Evolutionary conservation across 805 yeast genomes (phyloP), one percentile per base, ranked within the genome.

Genomic region (Kodamaea nitidulidarum): DNA sequence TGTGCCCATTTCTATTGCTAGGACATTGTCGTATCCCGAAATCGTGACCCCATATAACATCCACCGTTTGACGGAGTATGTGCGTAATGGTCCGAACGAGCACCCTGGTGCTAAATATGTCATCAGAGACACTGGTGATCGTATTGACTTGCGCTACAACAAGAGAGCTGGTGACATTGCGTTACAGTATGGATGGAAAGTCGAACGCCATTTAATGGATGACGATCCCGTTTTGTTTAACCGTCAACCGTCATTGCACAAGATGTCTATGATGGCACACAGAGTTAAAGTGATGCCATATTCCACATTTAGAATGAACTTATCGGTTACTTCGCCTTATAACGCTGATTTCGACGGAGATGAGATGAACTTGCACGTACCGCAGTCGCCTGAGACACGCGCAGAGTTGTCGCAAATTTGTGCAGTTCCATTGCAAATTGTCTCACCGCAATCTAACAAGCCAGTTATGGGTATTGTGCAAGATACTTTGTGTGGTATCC

Each of bases 321-420:
- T 93, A 60, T 93, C 98, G 17, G 98, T 93, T 33, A 93, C 98
- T 0, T 88, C 98, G 14, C 99, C 99, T n/a, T 93, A 93, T 66
- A 93, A 93, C 69, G 99, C 99, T 33, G 99, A 93, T 83, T 93
- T 93, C 73, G 99, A 93, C 71, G 99, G 99, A 75, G 99, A 93
- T 67, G 99, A 93, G 70, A 93, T 93, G 99, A 93, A 93, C 67
- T 83, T 93, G 70, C 99, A 93, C 58, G 98, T 91, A 51, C 98
- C 99, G 3, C 99, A 93, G 63, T 85, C 96, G 7, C 96, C 90
- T 48, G 99, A 93, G 63, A 90, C 98, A 0, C 79, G 98, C 59
- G 96, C 98, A 1, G 99, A 93, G 65, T 72, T 93, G 48, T 83
- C 91, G 22, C 93, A 91, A 61, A 78, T 93, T 54, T 88, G 97